Evolutionary conservation across 805 yeast genomes (phyloP).

Genomic region (Candida mattraensis): DNA sequence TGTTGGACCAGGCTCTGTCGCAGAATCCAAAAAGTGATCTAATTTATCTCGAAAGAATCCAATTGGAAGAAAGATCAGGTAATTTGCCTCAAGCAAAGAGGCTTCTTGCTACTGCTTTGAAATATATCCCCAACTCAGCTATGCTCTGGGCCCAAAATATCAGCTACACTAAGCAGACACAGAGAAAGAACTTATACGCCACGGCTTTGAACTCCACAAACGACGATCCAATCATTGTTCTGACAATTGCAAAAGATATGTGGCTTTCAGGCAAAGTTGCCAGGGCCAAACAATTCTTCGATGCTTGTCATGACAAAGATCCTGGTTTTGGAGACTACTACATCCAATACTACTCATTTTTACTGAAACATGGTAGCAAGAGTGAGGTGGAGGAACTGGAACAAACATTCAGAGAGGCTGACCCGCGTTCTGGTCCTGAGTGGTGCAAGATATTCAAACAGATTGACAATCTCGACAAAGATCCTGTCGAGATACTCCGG

Average conservation of each 20-base stretch:
- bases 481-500: constrained; percentile 21
- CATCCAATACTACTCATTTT: constrained; percentile 59
- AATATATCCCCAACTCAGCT: constrained; percentile 57
- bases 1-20: constrained; percentile 64
- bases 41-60: constrained; percentile 59
- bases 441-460: constrained; percentile 58
- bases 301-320: constrained; percentile 54
- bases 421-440: constrained; percentile 59
- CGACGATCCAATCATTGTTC: constrained; percentile 57
- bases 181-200: constrained; percentile 54
- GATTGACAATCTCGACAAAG: constrained; percentile 34
- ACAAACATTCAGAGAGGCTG: constrained; percentile 38
- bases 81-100: constrained; percentile 53
- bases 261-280: constrained; percentile 62
- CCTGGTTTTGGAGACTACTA: constrained; percentile 73
- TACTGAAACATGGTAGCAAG: constrained; percentile 38
- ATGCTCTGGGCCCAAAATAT: constrained; percentile 67
- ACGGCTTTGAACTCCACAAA: constrained; percentile 71
- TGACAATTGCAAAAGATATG: constrained; percentile 65
- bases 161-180: constrained; percentile 39
- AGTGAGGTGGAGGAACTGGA: constrained; percentile 40
- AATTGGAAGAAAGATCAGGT: constrained; percentile 53
- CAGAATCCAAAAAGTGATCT: constrained; percentile 47
- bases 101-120: constrained; percentile 57
- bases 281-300: constrained; percentile 74